A percentile compares a stretch with the other conserved stretches of the same genome.
These are phyloP conservation scores for Mycena belliarum DNA, from an alignment of 768 basidiomycete genomes.

Conservation along the genomic window DNA sequence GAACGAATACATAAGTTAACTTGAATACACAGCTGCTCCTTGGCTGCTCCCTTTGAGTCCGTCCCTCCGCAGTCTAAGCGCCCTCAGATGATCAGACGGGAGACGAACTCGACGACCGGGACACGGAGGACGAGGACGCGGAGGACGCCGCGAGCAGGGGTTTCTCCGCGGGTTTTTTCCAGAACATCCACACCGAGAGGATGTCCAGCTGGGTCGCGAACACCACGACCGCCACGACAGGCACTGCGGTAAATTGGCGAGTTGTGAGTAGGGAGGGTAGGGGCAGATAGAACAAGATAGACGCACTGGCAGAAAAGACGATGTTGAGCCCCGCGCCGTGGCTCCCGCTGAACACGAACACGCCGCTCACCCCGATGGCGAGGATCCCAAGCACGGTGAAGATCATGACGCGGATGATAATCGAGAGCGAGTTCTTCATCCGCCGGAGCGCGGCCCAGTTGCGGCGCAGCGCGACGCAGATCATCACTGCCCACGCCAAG, in stretches of 20 bases:
- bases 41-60: too few relatives aligned
- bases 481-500: constrained; percentile 14
- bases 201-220: constrained; percentile 26
- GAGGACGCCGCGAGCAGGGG: background rate
- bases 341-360: constrained; percentile 25
- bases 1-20: too few relatives aligned
- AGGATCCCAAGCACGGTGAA: constrained; percentile 26
- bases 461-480: constrained; percentile 23
- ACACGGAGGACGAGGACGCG: constrained; percentile 1
- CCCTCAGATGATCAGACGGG: too few relatives aligned
- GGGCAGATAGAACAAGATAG: background rate
- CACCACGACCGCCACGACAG: constrained; percentile 25
- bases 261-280: too few relatives aligned
- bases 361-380: constrained; percentile 24
- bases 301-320: constrained; percentile 23
- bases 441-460: constrained; percentile 25
- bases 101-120: too few relatives aligned
- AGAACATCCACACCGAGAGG: constrained; percentile 17
- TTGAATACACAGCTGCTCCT: too few relatives aligned
- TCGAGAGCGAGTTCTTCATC: constrained; percentile 20
- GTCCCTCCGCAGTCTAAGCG: too few relatives aligned
- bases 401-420: constrained; percentile 25
- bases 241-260: too few relatives aligned
- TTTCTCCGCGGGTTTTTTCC: constrained; percentile 3
- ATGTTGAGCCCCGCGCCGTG: constrained; percentile 27